Conservation (phyloP, 2,329 filamentous ascomycete species). For the Phoma sp. region DNA sequence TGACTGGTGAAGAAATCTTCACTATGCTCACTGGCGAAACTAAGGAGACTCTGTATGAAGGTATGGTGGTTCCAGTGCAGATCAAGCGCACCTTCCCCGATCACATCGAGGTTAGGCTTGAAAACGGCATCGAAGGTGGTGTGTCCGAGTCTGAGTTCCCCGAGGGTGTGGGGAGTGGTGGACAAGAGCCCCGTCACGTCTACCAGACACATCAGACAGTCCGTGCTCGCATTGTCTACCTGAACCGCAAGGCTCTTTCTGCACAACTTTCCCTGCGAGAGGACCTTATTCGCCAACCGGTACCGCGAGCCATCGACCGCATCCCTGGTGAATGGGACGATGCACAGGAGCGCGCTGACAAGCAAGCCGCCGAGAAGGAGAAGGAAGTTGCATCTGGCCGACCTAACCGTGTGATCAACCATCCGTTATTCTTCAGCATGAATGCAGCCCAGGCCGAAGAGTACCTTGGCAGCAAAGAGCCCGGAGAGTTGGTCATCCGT, state of each 20-base stretch:
- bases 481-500: slow-evolving; percentile 92
- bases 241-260: slow-evolving; percentile 86
- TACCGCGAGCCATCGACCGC: slow-evolving; percentile 63
- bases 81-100: slow-evolving; percentile 89
- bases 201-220: slow-evolving; percentile 83
- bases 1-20: slow-evolving; percentile 82
- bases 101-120: slow-evolving; percentile 90
- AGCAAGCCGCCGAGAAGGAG: slow-evolving; percentile 77
- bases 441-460: slow-evolving; percentile 93
- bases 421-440: slow-evolving; percentile 93
- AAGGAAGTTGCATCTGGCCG: slow-evolving; percentile 87
- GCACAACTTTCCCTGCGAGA: slow-evolving; percentile 87
- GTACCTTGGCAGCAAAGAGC: slow-evolving; percentile 83
- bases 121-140: slow-evolving; percentile 91
- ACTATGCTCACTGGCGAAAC: slow-evolving; percentile 98
- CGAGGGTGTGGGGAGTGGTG: slow-evolving; percentile 64
- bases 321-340: slow-evolving; percentile 87
- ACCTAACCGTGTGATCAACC: slow-evolving; percentile 94
- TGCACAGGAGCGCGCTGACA: slow-evolving; percentile 79
- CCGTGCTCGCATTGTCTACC: slow-evolving; percentile 84
- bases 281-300: slow-evolving; percentile 74
- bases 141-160: slow-evolving; percentile 85
- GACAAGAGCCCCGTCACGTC: slow-evolving; percentile 64
- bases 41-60: slow-evolving; percentile 78
- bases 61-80: slow-evolving; percentile 91